phyloP scores from a whole-genome alignment of 2,329 filamentous ascomycete genomes.

The Mycogone perniciosa region DNA sequence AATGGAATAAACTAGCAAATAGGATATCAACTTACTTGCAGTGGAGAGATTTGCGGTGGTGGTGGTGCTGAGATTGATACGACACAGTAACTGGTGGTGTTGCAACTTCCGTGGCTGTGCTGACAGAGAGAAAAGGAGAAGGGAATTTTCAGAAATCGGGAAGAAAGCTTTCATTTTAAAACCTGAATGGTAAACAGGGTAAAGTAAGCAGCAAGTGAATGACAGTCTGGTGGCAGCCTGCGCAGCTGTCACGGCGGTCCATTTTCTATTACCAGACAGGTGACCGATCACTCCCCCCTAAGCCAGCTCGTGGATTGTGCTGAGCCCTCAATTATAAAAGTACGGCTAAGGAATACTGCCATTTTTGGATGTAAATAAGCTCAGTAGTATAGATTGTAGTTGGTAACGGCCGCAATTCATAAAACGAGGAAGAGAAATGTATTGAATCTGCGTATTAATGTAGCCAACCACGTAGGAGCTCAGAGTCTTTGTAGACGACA shows the following conservation, averaged over 20 bases:
- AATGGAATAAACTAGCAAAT: not conserved
- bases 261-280: not conserved
- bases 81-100: too few species aligned
- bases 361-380: too few species aligned
- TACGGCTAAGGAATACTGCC: too few species aligned
- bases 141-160: not conserved
- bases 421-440: too few species aligned
- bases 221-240: not conserved
- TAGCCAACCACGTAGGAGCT: too few species aligned
- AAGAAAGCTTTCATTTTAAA: not conserved
- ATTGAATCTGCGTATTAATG: too few species aligned
- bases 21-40: not conserved
- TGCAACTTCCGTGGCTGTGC: not conserved
- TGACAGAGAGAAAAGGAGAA: not conserved
- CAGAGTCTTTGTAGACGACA: too few species aligned
- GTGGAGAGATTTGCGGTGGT: not conserved
- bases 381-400: too few species aligned
- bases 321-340: too few species aligned
- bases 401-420: too few species aligned
- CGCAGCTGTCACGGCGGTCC: not conserved
- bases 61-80: not conserved
- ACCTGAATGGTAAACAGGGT: not conserved
- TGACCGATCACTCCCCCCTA: too few species aligned
- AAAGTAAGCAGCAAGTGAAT: not conserved
- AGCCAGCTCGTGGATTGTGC: too few species aligned